Percentiles rank a stretch among this genome's conserved stretches.
Evolutionary conservation across 805 yeast genomes (phyloP).

Genomic region (Lipomyces starkeyi): DNA sequence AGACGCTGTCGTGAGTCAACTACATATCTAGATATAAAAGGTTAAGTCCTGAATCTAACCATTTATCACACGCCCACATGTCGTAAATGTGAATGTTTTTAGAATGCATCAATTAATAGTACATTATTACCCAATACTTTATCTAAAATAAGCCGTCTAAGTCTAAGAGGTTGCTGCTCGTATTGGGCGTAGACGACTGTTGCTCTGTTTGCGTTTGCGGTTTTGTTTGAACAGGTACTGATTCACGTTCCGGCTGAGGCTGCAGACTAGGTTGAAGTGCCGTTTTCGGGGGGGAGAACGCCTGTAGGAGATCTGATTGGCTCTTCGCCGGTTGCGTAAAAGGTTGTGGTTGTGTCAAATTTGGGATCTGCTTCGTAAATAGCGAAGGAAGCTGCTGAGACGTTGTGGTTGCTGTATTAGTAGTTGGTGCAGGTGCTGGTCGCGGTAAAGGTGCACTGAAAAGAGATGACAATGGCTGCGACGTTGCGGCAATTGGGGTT

Average conservation of each 20-base stretch:
- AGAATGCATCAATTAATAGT: background rate
- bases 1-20: background rate
- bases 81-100: background rate
- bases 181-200: constrained; percentile 7
- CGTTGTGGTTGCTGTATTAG: background rate
- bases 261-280: constrained; percentile 7
- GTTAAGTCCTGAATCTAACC: background rate
- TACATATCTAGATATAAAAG: constrained; percentile 1
- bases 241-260: constrained; percentile 2
- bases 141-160: constrained; percentile 28
- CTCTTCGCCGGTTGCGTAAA: constrained; percentile 9
- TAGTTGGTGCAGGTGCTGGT: background rate
- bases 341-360: constrained; percentile 7
- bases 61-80: background rate
- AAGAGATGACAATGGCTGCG: constrained; percentile 4
- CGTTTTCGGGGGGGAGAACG: background rate
- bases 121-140: background rate
- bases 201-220: constrained; percentile 12
- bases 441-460: background rate
- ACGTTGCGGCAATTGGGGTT: background rate
- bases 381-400: background rate
- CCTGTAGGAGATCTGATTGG: background rate
- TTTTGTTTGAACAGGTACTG: constrained; percentile 4
- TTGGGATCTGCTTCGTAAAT: constrained; percentile 8
- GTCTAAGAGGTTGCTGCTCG: constrained; percentile 26